These are phyloP conservation scores for Ogataea trehaloabstinens DNA, from an alignment of 805 yeast species.

Conservation along the genomic window DNA sequence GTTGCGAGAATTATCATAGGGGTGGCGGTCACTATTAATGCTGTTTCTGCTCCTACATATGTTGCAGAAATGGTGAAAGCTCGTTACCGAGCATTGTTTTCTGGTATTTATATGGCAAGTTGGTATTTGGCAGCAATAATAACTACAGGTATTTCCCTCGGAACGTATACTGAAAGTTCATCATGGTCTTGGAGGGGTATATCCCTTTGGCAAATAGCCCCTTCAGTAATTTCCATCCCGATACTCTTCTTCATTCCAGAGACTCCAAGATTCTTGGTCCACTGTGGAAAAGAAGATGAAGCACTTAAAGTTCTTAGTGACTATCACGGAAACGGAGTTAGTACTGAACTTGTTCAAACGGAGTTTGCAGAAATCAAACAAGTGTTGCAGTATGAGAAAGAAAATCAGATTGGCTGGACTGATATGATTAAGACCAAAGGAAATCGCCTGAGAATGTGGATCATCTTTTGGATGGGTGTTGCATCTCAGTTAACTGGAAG, in stretches of 20 bases:
- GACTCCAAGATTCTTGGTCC: constrained; percentile 33
- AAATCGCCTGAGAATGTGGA: constrained; percentile 26
- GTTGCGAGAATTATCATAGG: constrained; percentile 37
- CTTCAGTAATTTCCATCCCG: constrained; percentile 23
- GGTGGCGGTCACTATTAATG: constrained; percentile 31
- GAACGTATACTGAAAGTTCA: constrained; percentile 22
- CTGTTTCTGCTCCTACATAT: constrained; percentile 34
- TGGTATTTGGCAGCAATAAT: constrained; percentile 31
- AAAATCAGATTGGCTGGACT: constrained; percentile 22
- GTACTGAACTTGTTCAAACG: constrained; percentile 15
- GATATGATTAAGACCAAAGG: constrained; percentile 22
- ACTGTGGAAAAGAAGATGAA: constrained; percentile 25
- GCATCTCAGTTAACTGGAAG: constrained; percentile 28
- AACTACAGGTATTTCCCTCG: constrained; percentile 29
- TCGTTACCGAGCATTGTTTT: constrained; percentile 29
- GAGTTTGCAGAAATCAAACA: constrained; percentile 26
- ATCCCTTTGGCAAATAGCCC: constrained; percentile 27
- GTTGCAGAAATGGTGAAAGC: constrained; percentile 35
- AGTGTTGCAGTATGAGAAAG: constrained; percentile 21
- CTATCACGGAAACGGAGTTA: constrained; percentile 24
- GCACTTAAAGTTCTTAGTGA: constrained; percentile 26
- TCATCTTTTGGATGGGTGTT: constrained; percentile 28
- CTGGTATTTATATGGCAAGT: constrained; percentile 29
- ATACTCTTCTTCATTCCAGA: constrained; percentile 28
- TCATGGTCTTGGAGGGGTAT: constrained; percentile 34